Evolutionary conservation across 345 rosid genomes (phyloP).

Genomic region (Combretum micranthum): DNA sequence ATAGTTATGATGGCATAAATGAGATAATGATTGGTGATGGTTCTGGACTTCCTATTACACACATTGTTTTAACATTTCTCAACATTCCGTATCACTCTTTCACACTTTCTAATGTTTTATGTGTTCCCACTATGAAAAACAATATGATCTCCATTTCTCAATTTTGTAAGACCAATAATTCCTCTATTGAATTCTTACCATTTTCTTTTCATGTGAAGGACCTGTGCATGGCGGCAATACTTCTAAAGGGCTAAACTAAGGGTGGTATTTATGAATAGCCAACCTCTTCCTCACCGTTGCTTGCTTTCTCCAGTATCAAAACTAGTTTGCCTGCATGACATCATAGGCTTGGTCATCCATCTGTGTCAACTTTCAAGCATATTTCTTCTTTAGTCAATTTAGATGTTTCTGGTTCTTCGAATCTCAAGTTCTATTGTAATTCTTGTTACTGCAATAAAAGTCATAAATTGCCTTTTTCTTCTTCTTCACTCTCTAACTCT

Average conservation of each 20-base stretch:
- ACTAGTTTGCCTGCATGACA: not conserved
- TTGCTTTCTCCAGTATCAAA: slow-evolving; percentile 1
- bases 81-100: not conserved
- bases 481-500: not conserved
- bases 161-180: not conserved
- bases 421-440: not conserved
- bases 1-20: not conserved
- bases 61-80: too few relatives aligned
- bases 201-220: slow-evolving; percentile 11
- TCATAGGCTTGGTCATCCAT: slow-evolving; percentile 2
- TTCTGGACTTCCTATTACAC: too few relatives aligned
- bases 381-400: not conserved
- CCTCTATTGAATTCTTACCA: slow-evolving; percentile 4
- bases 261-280: slow-evolving; percentile 3
- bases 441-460: slow-evolving; percentile 7
- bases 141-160: slow-evolving; percentile 6
- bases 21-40: slow-evolving; percentile 6
- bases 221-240: not conserved
- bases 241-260: not conserved
- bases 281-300: not conserved
- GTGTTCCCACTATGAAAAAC: not conserved
- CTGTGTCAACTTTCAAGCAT: not conserved
- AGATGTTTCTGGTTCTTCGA: not conserved
- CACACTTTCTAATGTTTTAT: slow-evolving; percentile 3
- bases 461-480: not conserved